Evolutionary conservation across 1,284 basidiomycete genomes (phyloP).

Genomic region (Tremellales sp.): DNA sequence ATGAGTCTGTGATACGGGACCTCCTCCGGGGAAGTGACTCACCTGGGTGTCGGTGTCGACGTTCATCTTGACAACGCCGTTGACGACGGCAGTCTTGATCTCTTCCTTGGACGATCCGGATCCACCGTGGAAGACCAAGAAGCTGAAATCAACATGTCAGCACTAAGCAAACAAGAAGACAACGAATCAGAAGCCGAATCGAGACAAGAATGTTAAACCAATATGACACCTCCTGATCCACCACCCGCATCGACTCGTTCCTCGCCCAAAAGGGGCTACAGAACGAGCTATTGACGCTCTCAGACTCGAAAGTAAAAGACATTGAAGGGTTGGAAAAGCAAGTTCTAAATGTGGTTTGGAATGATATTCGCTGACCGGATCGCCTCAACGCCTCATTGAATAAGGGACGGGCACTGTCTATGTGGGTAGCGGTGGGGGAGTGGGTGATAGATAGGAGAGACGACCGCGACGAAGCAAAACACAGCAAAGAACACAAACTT

Average conservation of each 20-base stretch:
- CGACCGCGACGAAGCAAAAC: neutral
- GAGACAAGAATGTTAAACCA: constrained; percentile 33
- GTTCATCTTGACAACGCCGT: constrained; percentile 98
- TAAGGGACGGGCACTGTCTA: constrained; percentile 46
- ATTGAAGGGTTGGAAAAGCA: constrained; percentile 41
- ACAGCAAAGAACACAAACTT: constrained; percentile 37
- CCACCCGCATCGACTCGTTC: constrained; percentile 23
- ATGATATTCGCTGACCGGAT: constrained; percentile 45
- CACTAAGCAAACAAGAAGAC: constrained; percentile 5
- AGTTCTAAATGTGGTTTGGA: constrained; percentile 40
- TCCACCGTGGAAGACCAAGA: constrained; percentile 99
- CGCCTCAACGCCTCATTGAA: constrained; percentile 39
- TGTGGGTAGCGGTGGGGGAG: constrained; percentile 36
- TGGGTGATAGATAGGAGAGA: neutral
- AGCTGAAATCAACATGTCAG: constrained; percentile 53
- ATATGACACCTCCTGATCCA: constrained; percentile 48
- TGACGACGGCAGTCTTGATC: constrained; percentile 83
- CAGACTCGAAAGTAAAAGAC: constrained; percentile 12
- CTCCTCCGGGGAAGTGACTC: neutral
- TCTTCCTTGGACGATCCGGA: constrained; percentile 97
- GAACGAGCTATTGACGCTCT: constrained; percentile 14
- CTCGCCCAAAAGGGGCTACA: constrained; percentile 35
- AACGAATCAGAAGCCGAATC: neutral
- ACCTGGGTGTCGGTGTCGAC: constrained; percentile 69
- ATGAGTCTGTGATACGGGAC: neutral